Evolutionary conservation across 306 rosid genomes (phyloP).

Genomic region (Sicyos baderoa): DNA sequence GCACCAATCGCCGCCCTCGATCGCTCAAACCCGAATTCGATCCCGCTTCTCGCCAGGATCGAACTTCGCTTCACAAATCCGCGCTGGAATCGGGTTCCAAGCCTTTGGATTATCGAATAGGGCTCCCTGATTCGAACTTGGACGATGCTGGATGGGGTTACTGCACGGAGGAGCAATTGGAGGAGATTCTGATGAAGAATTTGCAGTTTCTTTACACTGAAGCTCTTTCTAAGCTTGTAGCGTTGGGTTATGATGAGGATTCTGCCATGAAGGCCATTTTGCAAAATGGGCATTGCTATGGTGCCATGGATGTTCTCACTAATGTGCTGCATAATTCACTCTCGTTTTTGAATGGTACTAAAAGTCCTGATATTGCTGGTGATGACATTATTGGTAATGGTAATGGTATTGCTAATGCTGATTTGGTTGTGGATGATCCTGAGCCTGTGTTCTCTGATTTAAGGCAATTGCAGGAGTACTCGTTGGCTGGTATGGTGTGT

Average conservation of each 20-base stretch:
- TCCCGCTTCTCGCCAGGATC: slow-evolving; percentile 34
- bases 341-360: slow-evolving; percentile 51
- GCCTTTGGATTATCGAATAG: slow-evolving; percentile 39
- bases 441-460: slow-evolving; percentile 61
- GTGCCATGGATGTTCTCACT: slow-evolving; percentile 67
- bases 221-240: slow-evolving; percentile 71
- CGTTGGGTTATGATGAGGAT: slow-evolving; percentile 69
- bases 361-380: not conserved
- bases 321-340: slow-evolving; percentile 70
- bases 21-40: slow-evolving; percentile 45
- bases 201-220: slow-evolving; percentile 54
- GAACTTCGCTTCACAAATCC: slow-evolving; percentile 57
- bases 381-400: slow-evolving; percentile 11
- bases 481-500: slow-evolving; percentile 76
- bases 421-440: slow-evolving; percentile 46
- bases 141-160: slow-evolving; percentile 80
- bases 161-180: slow-evolving; percentile 90
- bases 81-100: slow-evolving; percentile 58
- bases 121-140: slow-evolving; percentile 24
- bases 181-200: slow-evolving; percentile 66
- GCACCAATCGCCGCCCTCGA: slow-evolving; percentile 62
- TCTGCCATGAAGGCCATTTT: slow-evolving; percentile 56
- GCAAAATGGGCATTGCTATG: slow-evolving; percentile 77
- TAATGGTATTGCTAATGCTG: slow-evolving; percentile 9
- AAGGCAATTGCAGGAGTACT: slow-evolving; percentile 75